Conservation (phyloP, 192 early-diverging fungal genomes). For the Coemansia sp. region DNA sequence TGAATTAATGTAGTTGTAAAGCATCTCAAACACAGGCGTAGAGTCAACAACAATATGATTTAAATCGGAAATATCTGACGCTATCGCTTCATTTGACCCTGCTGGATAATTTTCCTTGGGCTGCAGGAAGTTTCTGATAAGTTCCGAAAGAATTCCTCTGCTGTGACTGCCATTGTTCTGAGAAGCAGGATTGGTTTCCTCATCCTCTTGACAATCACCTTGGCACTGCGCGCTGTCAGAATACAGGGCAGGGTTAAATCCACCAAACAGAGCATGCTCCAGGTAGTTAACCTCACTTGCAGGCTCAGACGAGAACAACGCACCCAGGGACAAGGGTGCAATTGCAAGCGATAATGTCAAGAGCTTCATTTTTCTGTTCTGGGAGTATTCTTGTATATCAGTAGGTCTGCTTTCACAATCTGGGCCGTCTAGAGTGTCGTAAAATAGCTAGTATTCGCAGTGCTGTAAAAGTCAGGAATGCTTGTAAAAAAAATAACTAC, state of each 20-base stretch:
- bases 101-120: not conserved
- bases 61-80: not conserved
- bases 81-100: not conserved
- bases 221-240: constrained; percentile 22
- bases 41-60: constrained; percentile 14
- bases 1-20: constrained; percentile 38
- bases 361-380: constrained; percentile 25
- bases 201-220: constrained; percentile 27
- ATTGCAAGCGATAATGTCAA: constrained; percentile 14
- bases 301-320: not conserved
- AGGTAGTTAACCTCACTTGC: not conserved
- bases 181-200: not conserved
- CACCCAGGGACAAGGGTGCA: constrained; percentile 4
- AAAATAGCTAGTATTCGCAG: not conserved
- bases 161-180: not conserved
- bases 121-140: constrained; percentile 12
- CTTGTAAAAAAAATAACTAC: not conserved
- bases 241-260: not conserved
- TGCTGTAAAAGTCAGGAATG: not conserved
- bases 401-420: not conserved
- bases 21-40: constrained; percentile 38
- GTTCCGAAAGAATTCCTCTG: not conserved
- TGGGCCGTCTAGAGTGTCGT: not conserved
- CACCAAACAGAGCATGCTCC: not conserved
- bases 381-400: not conserved